A percentile compares a stretch with the other conserved stretches of the same genome.
Evolutionary conservation across 306 rosid species (phyloP).

Genomic region (Quercus gilva): DNA sequence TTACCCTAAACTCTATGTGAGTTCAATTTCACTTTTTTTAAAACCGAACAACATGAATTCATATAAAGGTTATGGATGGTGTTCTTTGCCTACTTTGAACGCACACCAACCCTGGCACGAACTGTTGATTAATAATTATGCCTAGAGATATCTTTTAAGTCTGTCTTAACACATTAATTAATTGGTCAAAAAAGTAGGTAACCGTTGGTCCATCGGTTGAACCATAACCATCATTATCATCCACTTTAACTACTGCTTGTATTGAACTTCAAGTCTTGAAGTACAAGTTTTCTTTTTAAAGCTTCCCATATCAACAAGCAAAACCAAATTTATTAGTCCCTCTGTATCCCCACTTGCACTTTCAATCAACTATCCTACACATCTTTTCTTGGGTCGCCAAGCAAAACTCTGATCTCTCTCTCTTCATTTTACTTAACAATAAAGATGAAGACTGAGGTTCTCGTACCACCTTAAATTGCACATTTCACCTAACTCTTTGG

Average conservation of each 20-base stretch:
- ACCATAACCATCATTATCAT: neutral
- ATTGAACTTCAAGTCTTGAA: conserved; percentile 15
- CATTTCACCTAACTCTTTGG: conserved; percentile 50
- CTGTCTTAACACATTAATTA: neutral
- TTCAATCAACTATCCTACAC: conserved; percentile 7
- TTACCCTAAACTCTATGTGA: no score
- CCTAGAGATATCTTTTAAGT: no score
- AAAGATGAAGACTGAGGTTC: conserved; percentile 33
- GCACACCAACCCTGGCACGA: no score
- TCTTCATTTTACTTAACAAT: conserved; percentile 20
- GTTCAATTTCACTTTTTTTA: no score
- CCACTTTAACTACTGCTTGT: neutral
- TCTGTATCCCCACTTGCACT: neutral
- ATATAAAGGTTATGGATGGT: no score
- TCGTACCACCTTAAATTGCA: conserved; percentile 48
- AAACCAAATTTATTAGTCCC: neutral
- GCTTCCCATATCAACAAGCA: conserved; percentile 13
- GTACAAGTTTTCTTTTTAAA: conserved; percentile 13
- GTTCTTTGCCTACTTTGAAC: no score
- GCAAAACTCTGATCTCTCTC: conserved; percentile 29
- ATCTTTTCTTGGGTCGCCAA: conserved; percentile 32
- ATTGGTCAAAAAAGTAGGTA: neutral
- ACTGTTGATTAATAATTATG: no score
- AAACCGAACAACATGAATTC: no score
- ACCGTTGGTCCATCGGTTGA: neutral